Base-by-base conservation (phyloP, 345 rosid species). In the Populus nigra region DNA sequence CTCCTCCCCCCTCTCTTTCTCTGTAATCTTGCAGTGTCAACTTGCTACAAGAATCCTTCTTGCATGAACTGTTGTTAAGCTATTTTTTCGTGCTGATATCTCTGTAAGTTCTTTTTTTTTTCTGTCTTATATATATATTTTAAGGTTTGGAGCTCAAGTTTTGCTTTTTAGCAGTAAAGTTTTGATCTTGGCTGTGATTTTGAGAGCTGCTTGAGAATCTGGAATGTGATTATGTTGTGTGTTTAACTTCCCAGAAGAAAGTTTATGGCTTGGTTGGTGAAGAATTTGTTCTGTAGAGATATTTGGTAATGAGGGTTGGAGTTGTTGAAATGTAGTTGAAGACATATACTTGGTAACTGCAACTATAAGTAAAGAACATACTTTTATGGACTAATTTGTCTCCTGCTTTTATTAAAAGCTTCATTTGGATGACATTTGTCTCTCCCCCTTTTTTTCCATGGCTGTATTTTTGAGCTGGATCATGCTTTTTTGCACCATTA, bases 101-200 rank as follows among this genome's bases (percentile, higher is more conserved):
- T 72, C 68, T 74, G 82, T 79, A 61, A 69, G 75, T 72, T 10
- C 2, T 22, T 15, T 68, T 74, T 69, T 33, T 25, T 25, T 25
- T 25, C 68, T 31, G n/a, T n/a, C 33, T 75, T 65, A 41, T 41
- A 41, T 8, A 41, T 39, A 38, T 25, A 59, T 3, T 41, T 20
- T 23, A 25, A 38, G 16, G 25, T 11, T 36, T 62, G 35, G 45
- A 18, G 45, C 38, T 67, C 35, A 11, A 7, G 33, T 41, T 31
- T 43, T 22, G 3, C 16, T 65, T 65, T 65, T 41, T 65, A 10
- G 23, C 0, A 47, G n/a, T 18, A 8, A 59, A 59, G 65, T 29
- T 36, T 25, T 31, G 5, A 39, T 76, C 41, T 53, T 68, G 50
- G 18, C 65, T 76, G 17, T n/a, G 35, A 27, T 67, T 57, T 4